A percentile compares a stretch with the other conserved stretches of the same genome.
These are phyloP conservation scores for Decorospora gaudefroyi DNA, from an alignment of 2,329 filamentous ascomycete genomes.

Conservation along the genomic window DNA sequence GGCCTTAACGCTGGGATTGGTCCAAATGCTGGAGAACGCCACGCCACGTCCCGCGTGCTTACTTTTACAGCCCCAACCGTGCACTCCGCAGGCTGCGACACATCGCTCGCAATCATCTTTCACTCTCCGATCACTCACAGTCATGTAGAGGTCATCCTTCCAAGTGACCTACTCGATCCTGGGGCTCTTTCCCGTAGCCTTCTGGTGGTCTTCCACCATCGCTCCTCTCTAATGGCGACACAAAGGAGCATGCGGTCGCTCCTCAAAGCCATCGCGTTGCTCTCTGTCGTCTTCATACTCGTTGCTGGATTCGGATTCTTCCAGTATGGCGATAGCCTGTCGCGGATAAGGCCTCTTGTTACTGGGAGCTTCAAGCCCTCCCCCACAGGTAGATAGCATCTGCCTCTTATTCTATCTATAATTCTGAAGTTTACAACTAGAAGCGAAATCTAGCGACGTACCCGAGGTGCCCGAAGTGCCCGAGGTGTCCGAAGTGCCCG, in stretches of 20 bases:
- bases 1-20: too few species aligned
- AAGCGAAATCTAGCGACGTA: constrained; percentile 2
- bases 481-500: constrained; percentile 1
- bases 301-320: constrained; percentile 15
- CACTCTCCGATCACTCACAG: neutral
- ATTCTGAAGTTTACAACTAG: constrained; percentile 1
- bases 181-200: neutral
- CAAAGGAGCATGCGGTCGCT: constrained; percentile 18
- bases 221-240: constrained; percentile 12
- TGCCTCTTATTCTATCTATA: neutral
- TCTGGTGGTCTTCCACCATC: neutral
- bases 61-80: too few species aligned
- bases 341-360: constrained; percentile 5
- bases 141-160: neutral
- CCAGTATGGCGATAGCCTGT: constrained; percentile 12
- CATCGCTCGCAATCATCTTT: neutral
- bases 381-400: constrained; percentile 3
- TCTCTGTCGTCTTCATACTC: constrained; percentile 17
- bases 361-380: constrained; percentile 3
- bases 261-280: constrained; percentile 17
- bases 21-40: too few species aligned
- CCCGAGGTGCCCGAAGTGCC: neutral
- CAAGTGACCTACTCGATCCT: neutral
- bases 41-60: too few species aligned
- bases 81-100: neutral